Conservation (phyloP, 345 rosid genomes). For the Eucalyptus curtisii region DNA sequence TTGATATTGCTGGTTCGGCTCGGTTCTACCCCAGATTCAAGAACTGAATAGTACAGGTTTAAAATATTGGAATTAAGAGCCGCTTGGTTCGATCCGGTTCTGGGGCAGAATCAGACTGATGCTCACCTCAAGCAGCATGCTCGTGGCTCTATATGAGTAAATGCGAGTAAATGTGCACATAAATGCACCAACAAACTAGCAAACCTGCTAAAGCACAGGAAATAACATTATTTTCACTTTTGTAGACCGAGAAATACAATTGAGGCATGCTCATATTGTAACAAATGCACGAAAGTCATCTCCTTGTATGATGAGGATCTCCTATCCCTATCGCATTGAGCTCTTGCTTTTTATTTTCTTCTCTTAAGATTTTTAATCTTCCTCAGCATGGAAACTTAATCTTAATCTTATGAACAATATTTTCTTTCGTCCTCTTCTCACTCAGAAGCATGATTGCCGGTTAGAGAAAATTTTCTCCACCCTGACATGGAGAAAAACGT, state of each 20-base stretch:
- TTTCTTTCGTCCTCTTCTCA: background rate
- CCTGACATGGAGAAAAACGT: background rate
- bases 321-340: background rate
- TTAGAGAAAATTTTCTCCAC: background rate
- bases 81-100: background rate
- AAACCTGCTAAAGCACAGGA: background rate
- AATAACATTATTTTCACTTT: background rate
- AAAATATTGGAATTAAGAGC: background rate
- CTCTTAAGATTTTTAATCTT: background rate
- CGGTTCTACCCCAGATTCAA: background rate
- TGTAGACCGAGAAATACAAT: background rate
- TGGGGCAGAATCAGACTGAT: background rate
- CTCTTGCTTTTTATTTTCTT: background rate
- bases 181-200: background rate
- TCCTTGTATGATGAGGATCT: background rate
- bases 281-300: background rate
- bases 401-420: background rate
- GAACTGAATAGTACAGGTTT: background rate
- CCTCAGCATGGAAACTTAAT: background rate
- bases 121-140: background rate
- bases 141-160: background rate
- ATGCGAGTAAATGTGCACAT: background rate
- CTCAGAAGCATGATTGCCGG: background rate
- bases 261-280: background rate
- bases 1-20: background rate